Conservation (phyloP, 2,329 filamentous ascomycete species). For the Sordariomycetes sp. region DNA sequence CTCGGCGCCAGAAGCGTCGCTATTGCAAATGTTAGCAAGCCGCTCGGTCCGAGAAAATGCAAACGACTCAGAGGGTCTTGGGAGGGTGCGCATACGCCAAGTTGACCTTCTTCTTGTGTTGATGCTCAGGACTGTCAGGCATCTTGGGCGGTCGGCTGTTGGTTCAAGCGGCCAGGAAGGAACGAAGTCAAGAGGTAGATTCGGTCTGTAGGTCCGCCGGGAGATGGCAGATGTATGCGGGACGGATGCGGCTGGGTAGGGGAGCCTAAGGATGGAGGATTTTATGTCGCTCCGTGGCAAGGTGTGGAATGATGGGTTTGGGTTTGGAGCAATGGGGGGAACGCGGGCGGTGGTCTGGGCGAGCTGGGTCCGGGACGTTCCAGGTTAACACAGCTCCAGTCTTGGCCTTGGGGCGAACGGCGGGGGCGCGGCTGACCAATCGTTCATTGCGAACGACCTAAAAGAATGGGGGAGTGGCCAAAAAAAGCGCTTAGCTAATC, state of each 20-base stretch:
- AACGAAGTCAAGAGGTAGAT: background rate
- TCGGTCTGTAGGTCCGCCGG: background rate
- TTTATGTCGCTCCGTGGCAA: conserved; percentile 3
- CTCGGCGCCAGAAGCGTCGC: conserved; percentile 81
- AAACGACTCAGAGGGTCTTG: background rate
- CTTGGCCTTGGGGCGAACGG: conserved; percentile 3
- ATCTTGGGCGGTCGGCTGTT: conserved; percentile 25
- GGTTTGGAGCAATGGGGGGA: background rate
- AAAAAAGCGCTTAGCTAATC: background rate
- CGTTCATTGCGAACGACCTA: background rate
- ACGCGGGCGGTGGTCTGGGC: background rate
- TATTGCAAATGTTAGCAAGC: conserved; percentile 29
- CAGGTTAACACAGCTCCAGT: conserved; percentile 1
- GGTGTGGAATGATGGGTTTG: background rate
- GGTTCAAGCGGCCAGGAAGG: background rate
- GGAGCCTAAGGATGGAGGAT: background rate
- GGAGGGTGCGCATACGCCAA: conserved; percentile 47
- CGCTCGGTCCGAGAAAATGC: background rate
- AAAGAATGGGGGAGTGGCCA: conserved; percentile 1
- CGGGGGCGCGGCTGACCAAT: conserved; percentile 3
- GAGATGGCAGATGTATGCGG: background rate
- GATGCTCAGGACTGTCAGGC: conserved; percentile 56
- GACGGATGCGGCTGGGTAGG: background rate
- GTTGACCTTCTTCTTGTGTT: conserved; percentile 74
- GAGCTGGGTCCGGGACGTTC: background rate